Evolutionary conservation across 768 basidiomycete species (phyloP).

Genomic region (Jaapia argillacea): DNA sequence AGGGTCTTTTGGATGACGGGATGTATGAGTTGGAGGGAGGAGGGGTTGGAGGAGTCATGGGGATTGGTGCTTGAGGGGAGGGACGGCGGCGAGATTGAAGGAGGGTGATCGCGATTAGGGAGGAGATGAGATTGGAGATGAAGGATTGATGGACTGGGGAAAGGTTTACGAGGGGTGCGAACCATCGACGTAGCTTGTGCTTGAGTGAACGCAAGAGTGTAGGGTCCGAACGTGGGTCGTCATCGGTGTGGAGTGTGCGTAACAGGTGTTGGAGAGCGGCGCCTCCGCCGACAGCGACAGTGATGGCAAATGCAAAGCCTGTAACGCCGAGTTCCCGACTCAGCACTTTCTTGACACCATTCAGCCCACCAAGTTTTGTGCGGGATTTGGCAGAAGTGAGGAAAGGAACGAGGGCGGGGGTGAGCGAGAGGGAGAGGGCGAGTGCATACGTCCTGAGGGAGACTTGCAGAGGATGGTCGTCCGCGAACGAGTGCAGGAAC

Average conservation of each 20-base stretch:
- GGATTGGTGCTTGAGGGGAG: conserved; percentile 17
- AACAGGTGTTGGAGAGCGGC: conserved; percentile 39
- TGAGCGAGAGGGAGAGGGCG: conserved; percentile 54
- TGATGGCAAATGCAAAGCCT: conserved; percentile 64
- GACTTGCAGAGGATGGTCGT: conserved; percentile 43
- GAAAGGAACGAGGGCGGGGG: conserved; percentile 51
- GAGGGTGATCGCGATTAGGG: conserved; percentile 44
- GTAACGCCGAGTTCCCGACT: conserved; percentile 46
- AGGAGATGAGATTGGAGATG: conserved; percentile 44
- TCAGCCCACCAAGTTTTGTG: conserved; percentile 11
- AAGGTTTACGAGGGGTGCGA: background rate
- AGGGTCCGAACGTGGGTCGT: conserved; percentile 1
- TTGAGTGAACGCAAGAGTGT: background rate
- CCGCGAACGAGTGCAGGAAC: conserved; percentile 6
- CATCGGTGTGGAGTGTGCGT: conserved; percentile 15
- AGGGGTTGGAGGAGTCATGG: conserved; percentile 10
- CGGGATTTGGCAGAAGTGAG: conserved; percentile 22
- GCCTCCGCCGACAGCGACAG: conserved; percentile 57
- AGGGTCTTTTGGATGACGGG: conserved; percentile 14
- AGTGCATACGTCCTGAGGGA: conserved; percentile 61
- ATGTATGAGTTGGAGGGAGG: background rate
- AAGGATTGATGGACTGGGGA: conserved; percentile 25
- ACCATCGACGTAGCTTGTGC: background rate
- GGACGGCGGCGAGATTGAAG: conserved; percentile 40
- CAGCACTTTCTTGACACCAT: conserved; percentile 28